These are phyloP conservation scores for Cajanus cajan DNA, from an alignment of 306 rosid genomes.

Conservation along the genomic window DNA sequence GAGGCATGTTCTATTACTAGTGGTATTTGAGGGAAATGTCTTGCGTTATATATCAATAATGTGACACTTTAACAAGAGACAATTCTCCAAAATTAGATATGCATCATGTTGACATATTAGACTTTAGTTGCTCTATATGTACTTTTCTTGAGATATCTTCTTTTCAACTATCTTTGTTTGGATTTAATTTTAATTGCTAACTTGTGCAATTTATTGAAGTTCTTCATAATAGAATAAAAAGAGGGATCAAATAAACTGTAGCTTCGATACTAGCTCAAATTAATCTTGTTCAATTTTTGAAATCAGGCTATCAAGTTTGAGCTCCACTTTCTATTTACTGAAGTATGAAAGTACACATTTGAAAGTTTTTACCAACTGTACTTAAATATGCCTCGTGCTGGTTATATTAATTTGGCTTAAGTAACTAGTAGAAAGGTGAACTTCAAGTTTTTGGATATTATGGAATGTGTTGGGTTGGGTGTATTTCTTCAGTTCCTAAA, in stretches of 20 bases:
- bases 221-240: not conserved
- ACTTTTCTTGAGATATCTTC: not conserved
- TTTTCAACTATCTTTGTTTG: not conserved
- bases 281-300: not conserved
- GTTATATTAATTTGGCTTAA: not conserved
- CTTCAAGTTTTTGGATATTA: not conserved
- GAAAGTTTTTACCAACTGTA: not conserved
- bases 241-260: not conserved
- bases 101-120: not conserved
- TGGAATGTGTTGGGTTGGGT: not conserved
- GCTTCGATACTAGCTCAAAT: not conserved
- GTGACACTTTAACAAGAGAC: constrained; percentile 8
- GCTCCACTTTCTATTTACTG: not conserved
- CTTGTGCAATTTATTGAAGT: not conserved
- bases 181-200: not conserved
- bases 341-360: not conserved
- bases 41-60: not conserved
- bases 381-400: not conserved
- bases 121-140: not conserved
- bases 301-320: not conserved
- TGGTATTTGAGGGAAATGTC: constrained; percentile 20
- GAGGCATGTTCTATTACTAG: not conserved
- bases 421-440: not conserved
- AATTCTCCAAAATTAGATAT: not conserved
- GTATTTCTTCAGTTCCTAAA: not conserved